Base-by-base conservation (phyloP, 441 rosid species). In the Isatis lusitanica region DNA sequence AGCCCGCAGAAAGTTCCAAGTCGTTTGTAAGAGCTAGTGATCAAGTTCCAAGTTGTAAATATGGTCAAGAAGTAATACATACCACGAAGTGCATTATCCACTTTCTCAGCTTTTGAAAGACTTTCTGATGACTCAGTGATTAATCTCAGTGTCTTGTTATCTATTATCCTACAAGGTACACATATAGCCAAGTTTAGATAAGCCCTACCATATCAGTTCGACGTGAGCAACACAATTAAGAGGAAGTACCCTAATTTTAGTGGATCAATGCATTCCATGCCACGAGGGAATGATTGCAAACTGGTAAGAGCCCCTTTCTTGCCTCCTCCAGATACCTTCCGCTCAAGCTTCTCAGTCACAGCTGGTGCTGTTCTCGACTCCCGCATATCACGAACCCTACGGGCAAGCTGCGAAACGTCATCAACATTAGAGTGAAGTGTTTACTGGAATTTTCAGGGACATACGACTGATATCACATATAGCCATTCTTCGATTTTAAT, bases 231-330 rank as follows among this genome's bases (percentile, higher is more conserved):
- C 31, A 17, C 46, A 43, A 58, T 42, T 0, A 56, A 72, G 61
- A 75, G 82, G n/a, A 70, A 75, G 80, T 85, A 94, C 99, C 99
- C 99, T 76, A 91, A 42, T 61, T 97, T 97, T 8, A 95, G 85
- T 11, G 99, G 99, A 82, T 95, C 99, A 78, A 95, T 77, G 62
- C 95, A 95, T 78, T 95, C 98, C 94, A 91, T 85, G 57, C 99
- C 99, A 62, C 96, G 97, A 78, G 97, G 98, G 31, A 95, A 72
- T 17, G 99, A 90, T 77, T 86, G 93, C 76, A 90, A 79, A 82
- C 38, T 83, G 67, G 79, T 88, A 16, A 93, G 88, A 57, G 33
- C 75, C 39, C 68, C 88, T 75, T 78, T 83, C 73, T 79, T 78
- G 26, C 73, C 89, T 17, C 78, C 24, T 38, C 71, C 86, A 1